Evolutionary conservation across 179 eudicot species (phyloP).

Genomic region (Vitellaria paradoxa): DNA sequence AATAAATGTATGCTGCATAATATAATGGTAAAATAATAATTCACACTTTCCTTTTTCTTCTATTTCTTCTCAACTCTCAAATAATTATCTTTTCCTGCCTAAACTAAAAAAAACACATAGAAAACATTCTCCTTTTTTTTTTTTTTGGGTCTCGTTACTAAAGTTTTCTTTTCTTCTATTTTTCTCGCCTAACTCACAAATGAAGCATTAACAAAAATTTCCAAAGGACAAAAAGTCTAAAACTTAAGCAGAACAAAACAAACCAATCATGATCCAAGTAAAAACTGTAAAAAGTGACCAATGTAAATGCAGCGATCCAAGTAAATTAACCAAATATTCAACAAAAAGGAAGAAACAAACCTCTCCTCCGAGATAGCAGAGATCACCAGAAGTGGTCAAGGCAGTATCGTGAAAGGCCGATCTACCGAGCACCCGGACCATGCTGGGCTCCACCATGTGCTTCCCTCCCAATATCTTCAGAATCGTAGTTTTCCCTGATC

Average conservation of each 20-base stretch:
- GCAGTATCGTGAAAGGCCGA: slow-evolving; percentile 94
- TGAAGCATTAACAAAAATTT: too few relatives aligned
- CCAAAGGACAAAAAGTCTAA: too few relatives aligned
- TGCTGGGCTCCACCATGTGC: slow-evolving; percentile 91
- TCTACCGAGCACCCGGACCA: slow-evolving; percentile 89
- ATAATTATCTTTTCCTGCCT: too few relatives aligned
- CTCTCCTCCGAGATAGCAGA: slow-evolving; percentile 95
- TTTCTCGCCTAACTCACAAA: too few relatives aligned
- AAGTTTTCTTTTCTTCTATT: too few relatives aligned
- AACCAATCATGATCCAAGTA: neutral
- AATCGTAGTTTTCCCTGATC: slow-evolving; percentile 82
- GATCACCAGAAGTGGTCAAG: slow-evolving; percentile 83
- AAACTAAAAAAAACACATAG: too few relatives aligned
- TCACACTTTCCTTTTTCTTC: too few relatives aligned
- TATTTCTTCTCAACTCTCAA: too few relatives aligned
- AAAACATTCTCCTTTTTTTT: too few relatives aligned
- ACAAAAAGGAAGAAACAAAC: slow-evolving; percentile 25
- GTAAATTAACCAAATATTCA: neutral
- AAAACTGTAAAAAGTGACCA: neutral
- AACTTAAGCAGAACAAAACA: neutral
- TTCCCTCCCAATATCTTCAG: slow-evolving; percentile 95
- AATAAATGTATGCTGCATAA: too few relatives aligned
- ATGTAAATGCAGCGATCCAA: neutral
- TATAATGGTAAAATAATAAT: too few relatives aligned
- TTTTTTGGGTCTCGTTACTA: too few relatives aligned